A percentile compares a stretch with the other conserved stretches of the same genome.
Conservation (phyloP, 352 stramenopile genomes). For the Phytophthora niederhauseri region DNA sequence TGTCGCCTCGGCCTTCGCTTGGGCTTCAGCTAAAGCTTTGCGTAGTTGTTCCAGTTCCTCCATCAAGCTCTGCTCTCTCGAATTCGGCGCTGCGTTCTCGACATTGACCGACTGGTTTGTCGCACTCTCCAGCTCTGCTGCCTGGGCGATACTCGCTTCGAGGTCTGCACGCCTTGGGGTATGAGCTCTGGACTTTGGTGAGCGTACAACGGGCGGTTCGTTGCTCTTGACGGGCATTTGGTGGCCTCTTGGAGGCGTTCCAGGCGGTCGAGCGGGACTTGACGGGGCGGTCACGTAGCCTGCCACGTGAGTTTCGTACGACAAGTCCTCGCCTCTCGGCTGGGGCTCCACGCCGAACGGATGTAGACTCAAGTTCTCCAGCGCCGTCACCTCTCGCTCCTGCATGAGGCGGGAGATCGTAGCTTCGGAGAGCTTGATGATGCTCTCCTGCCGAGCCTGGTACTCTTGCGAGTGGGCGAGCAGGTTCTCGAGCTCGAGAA, state of each 20-base stretch:
- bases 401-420: slow-evolving; percentile 72
- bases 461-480: slow-evolving; percentile 65
- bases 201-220: slow-evolving; percentile 9
- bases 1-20: slow-evolving; percentile 10
- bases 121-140: slow-evolving; percentile 4
- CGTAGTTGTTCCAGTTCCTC: slow-evolving; percentile 39
- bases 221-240: slow-evolving; percentile 4
- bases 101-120: not conserved
- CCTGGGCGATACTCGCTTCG: slow-evolving; percentile 20
- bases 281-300: slow-evolving; percentile 10
- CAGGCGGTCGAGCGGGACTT: slow-evolving; percentile 13
- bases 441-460: slow-evolving; percentile 61
- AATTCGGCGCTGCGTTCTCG: slow-evolving; percentile 12
- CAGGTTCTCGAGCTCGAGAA: slow-evolving; percentile 63
- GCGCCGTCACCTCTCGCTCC: slow-evolving; percentile 49
- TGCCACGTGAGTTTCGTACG: slow-evolving; percentile 17
- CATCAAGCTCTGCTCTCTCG: slow-evolving; percentile 42
- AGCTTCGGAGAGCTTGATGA: slow-evolving; percentile 66
- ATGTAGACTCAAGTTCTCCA: slow-evolving; percentile 50
- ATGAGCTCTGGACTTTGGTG: slow-evolving; percentile 14
- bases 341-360: slow-evolving; percentile 30
- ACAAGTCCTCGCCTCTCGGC: slow-evolving; percentile 11
- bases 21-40: slow-evolving; percentile 38
- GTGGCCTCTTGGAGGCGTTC: slow-evolving; percentile 6
- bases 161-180: slow-evolving; percentile 21